These are phyloP conservation scores for Cryphonectria japonica DNA, from an alignment of 2,329 filamentous ascomycete genomes.

Conservation along the genomic window DNA sequence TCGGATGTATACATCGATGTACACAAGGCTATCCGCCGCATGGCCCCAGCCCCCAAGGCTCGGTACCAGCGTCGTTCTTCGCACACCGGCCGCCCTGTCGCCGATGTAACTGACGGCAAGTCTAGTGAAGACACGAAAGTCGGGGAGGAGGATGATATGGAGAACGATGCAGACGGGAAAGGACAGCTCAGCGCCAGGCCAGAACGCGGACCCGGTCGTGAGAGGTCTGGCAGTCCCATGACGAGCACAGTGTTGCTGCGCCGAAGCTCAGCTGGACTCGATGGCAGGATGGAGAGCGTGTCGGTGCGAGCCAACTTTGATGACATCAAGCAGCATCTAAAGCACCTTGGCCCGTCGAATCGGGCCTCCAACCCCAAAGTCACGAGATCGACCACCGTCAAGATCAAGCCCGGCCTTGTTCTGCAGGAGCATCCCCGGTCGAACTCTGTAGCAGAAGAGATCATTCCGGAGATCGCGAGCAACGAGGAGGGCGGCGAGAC, in stretches of 20 bases:
- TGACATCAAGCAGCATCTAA: constrained; percentile 66
- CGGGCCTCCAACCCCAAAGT: constrained; percentile 66
- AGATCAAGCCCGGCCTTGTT: constrained; percentile 60
- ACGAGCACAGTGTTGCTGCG: constrained; percentile 63
- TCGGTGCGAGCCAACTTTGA: constrained; percentile 63
- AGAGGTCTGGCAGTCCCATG: constrained; percentile 51
- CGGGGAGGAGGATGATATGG: constrained; percentile 34
- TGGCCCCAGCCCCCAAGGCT: constrained; percentile 81
- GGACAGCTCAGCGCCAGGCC: constrained; percentile 42
- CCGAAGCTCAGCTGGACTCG: constrained; percentile 57
- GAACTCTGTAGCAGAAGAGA: constrained; percentile 33
- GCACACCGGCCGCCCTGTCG: constrained; percentile 6
- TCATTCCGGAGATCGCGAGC: constrained; percentile 21
- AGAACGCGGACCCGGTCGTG: constrained; percentile 43
- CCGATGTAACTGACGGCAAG: constrained; percentile 33
- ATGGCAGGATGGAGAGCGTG: constrained; percentile 55
- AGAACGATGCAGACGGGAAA: constrained; percentile 36
- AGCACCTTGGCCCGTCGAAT: constrained; percentile 69
- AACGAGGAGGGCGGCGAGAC: constrained; percentile 41
- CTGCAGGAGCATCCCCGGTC: constrained; percentile 31
- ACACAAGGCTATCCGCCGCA: constrained; percentile 92
- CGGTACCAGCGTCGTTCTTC: constrained; percentile 53
- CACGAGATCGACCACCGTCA: constrained; percentile 65
- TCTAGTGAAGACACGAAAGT: constrained; percentile 35
- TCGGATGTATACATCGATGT: constrained; percentile 98